phyloP scores from a whole-genome alignment of 495 filamentous ascomycete genomes.

The Lasiosphaeriaceae sp. region DNA sequence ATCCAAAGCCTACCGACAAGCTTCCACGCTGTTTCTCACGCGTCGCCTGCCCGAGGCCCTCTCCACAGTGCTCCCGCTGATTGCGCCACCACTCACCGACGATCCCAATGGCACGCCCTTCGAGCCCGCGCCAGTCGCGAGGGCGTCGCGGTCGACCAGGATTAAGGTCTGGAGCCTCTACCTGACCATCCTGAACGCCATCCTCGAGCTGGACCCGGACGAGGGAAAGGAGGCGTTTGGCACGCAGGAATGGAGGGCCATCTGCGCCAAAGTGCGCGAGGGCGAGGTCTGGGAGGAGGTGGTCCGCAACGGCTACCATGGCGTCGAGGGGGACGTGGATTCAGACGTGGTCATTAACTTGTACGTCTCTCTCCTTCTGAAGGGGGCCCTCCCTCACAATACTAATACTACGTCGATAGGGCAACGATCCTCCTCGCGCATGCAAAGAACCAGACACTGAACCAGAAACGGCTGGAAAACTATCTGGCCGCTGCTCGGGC shows the following conservation, averaged over 20 bases:
- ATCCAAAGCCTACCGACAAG: conserved; percentile 82
- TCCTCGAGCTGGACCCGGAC: conserved; percentile 82
- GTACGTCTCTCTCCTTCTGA: conserved; percentile 41
- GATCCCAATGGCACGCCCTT: conserved; percentile 26
- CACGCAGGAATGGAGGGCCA: conserved; percentile 70
- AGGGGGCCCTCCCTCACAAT: background rate
- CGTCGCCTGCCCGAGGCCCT: conserved; percentile 86
- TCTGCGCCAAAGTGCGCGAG: conserved; percentile 76
- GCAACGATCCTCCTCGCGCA: conserved; percentile 86
- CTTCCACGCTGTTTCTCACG: conserved; percentile 87
- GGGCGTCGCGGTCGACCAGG: conserved; percentile 68
- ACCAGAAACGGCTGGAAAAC: conserved; percentile 82
- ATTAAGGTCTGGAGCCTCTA: conserved; percentile 98
- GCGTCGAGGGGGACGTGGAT: conserved; percentile 84
- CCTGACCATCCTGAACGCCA: conserved; percentile 84
- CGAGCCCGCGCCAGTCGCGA: conserved; percentile 65
- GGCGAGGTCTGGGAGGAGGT: conserved; percentile 92
- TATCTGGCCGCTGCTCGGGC: conserved; percentile 77
- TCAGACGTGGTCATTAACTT: conserved; percentile 91
- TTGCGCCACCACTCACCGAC: conserved; percentile 47
- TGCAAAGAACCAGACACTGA: conserved; percentile 73
- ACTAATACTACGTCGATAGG: conserved; percentile 38
- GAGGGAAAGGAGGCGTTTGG: conserved; percentile 88
- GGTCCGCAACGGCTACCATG: conserved; percentile 77
- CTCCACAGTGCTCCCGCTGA: conserved; percentile 73